A percentile compares a stretch with the other conserved stretches of the same genome.
Conservation (phyloP, 2,329 filamentous ascomycete species). For the Cucurbitaria berberidis region DNA sequence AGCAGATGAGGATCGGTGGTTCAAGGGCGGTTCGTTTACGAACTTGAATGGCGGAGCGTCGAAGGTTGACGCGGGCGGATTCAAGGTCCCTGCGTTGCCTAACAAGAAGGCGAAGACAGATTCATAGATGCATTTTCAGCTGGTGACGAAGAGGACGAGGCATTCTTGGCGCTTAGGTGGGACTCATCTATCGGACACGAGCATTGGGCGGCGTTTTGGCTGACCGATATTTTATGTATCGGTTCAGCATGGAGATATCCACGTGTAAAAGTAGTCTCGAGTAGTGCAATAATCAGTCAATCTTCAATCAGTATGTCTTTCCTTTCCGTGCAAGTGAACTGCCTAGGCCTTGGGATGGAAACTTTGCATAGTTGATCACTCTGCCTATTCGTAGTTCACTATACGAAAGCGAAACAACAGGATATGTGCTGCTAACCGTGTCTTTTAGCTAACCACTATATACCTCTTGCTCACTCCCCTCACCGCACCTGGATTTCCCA, state of each 20-base stretch:
- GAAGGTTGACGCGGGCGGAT: slow-evolving; percentile 66
- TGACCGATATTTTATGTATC: not conserved
- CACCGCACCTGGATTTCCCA: too few relatives aligned
- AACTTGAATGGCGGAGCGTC: slow-evolving; percentile 65
- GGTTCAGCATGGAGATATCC: not conserved
- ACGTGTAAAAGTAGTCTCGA: not conserved
- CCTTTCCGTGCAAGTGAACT: too few relatives aligned
- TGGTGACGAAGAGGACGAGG: not conserved
- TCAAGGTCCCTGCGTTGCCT: slow-evolving; percentile 83
- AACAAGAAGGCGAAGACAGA: slow-evolving; percentile 66
- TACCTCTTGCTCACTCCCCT: too few relatives aligned
- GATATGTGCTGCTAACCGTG: too few relatives aligned
- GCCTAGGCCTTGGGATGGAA: too few relatives aligned
- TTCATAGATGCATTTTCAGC: not conserved
- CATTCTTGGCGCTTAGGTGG: slow-evolving; percentile 2
- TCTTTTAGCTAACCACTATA: too few relatives aligned
- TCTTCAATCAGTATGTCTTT: too few relatives aligned
- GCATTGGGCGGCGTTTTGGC: slow-evolving; percentile 6
- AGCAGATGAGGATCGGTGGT: slow-evolving; percentile 94
- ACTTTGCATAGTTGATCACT: too few relatives aligned
- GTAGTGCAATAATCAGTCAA: not conserved
- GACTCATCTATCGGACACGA: not conserved
- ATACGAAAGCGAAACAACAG: too few relatives aligned
- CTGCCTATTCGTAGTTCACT: too few relatives aligned
- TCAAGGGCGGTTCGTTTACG: slow-evolving; percentile 96